Evolutionary conservation across 805 yeast genomes (phyloP), one percentile per base, ranked within the genome.

Genomic region (Wickerhamomyces alni): DNA sequence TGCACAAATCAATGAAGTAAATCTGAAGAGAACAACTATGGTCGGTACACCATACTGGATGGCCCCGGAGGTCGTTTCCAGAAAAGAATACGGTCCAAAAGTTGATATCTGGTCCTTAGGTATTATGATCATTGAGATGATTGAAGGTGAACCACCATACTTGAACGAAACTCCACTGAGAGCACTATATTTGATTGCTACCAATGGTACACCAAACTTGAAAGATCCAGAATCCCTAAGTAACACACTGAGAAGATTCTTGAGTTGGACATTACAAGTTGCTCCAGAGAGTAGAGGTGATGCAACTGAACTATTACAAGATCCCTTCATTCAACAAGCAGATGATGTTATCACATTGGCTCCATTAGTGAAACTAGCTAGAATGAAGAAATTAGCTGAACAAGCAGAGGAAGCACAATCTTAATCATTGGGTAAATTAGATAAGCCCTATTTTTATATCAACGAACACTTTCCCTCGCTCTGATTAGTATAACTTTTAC

Each of bases 41-140:
- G 99, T 93, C 15, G 99, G 99, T 13, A 93, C 99, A 0, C 99
- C 99, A 12, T 93, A 93, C 61, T 93, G 99, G 99, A 93, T 93
- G 99, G 99, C 99, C 0, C 99, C 99, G 1, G 99, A 93, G 61
- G 96, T 93, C 39, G 96, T 93, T 21, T 79, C 89, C 16, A 78
- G 94, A 51, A 89, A 88, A 60, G 96, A 89, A 57, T 93, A 93
- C 58, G 99, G 95, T 27, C 93, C 95, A 35, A 89, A 93, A 59
- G 96, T 93, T 33, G 99, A 93, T 64, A 82, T 93, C 36, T 93
- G 99, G 99, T 87, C 96, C 8, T 66, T 93, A 46, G 99, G 99
- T 49, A 93, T 93, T 48, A 93, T 93, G 98, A 81, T 87, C 17
- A 93, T 93, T 54, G 99, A 93, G 65, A 91, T 93, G 98, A 87